Evolutionary conservation across 1,284 basidiomycete species (phyloP).

Genomic region (Heterobasidion occidentale): DNA sequence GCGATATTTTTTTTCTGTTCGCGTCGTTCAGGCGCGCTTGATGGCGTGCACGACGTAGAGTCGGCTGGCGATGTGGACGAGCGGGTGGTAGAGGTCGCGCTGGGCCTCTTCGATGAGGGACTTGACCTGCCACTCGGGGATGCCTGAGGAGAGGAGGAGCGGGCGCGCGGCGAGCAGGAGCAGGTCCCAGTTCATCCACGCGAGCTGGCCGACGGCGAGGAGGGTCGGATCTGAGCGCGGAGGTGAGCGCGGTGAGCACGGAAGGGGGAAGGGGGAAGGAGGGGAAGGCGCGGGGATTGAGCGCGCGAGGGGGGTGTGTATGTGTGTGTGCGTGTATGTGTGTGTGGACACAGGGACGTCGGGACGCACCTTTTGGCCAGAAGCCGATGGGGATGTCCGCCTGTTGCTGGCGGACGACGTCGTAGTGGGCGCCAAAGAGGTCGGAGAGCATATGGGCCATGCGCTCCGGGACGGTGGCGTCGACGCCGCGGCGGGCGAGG

Average conservation of each 20-base stretch:
- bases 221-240: conserved; percentile 22
- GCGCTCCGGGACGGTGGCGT: conserved; percentile 46
- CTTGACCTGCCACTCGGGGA: conserved; percentile 43
- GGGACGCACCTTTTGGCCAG: conserved; percentile 13
- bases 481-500: conserved; percentile 41
- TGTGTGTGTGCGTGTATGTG: conserved; percentile 39
- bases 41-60: conserved; percentile 53
- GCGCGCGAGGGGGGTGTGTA: conserved; percentile 36
- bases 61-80: conserved; percentile 39
- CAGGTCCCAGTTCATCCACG: conserved; percentile 65
- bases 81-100: conserved; percentile 53
- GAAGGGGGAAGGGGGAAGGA: background rate
- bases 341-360: background rate
- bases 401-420: conserved; percentile 13
- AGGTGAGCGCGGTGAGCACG: background rate
- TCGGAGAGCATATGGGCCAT: conserved; percentile 27
- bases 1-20: too few relatives aligned
- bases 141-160: conserved; percentile 42
- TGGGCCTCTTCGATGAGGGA: conserved; percentile 53
- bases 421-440: conserved; percentile 7
- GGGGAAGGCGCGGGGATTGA: background rate
- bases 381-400: conserved; percentile 15
- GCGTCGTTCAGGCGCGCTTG: conserved; percentile 13
- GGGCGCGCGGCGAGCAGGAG: conserved; percentile 53
- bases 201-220: conserved; percentile 55